phyloP scores from a whole-genome alignment of 768 basidiomycete genomes.

The Guyanaporus albipodus region DNA sequence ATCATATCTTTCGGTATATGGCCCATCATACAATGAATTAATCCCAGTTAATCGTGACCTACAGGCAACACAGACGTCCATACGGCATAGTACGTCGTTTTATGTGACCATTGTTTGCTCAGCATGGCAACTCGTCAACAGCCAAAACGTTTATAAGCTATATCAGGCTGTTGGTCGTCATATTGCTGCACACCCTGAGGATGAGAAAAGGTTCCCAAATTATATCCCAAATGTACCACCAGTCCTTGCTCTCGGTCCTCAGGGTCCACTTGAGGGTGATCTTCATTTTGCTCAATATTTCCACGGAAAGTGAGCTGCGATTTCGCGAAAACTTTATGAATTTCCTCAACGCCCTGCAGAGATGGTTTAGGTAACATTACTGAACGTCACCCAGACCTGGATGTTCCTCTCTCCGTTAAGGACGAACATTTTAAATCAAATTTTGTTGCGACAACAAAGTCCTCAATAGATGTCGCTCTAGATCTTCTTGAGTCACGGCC shows the following conservation, averaged over 20 bases:
- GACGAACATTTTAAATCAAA: constrained; percentile 35
- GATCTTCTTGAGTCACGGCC: constrained; percentile 51
- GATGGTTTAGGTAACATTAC: constrained; percentile 67
- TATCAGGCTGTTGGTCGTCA: constrained; percentile 66
- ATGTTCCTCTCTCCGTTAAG: constrained; percentile 20
- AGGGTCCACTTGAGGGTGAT: constrained; percentile 66
- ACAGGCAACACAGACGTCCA: constrained; percentile 70
- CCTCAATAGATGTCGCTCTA: constrained; percentile 52
- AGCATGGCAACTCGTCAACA: constrained; percentile 25
- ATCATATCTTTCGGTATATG: constrained; percentile 69
- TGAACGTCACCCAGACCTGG: constrained; percentile 62
- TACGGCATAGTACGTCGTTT: constrained; percentile 48
- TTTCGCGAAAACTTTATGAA: background rate
- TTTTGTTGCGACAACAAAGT: constrained; percentile 42
- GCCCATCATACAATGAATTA: background rate
- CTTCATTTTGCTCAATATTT: constrained; percentile 80
- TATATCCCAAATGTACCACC: constrained; percentile 50
- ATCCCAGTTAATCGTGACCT: background rate
- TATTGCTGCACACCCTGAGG: constrained; percentile 50
- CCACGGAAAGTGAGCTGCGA: constrained; percentile 59
- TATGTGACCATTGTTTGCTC: background rate
- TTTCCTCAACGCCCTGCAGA: constrained; percentile 33
- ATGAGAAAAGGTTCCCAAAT: constrained; percentile 57
- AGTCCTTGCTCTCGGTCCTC: constrained; percentile 60
- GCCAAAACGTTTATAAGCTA: constrained; percentile 69